Percentiles rank a stretch among this genome's conserved stretches.
Conservation (phyloP, 2,329 filamentous ascomycete species). For the Hypomyces perniciosus region DNA sequence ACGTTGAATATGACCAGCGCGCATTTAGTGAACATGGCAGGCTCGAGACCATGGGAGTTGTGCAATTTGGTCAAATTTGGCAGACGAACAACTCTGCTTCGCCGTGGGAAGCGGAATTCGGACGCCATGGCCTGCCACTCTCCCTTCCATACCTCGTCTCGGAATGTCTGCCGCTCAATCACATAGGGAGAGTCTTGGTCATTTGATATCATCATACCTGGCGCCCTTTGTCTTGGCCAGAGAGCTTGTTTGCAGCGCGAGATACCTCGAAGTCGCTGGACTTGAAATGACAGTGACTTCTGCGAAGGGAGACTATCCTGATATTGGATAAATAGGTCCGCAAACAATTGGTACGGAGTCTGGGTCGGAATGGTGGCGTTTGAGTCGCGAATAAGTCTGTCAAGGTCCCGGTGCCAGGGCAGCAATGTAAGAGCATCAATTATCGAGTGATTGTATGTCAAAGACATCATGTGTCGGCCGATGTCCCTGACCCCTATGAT, state of each 20-base stretch:
- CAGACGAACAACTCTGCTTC: slow-evolving; percentile 24
- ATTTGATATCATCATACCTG: slow-evolving; percentile 29
- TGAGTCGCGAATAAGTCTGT: slow-evolving; percentile 22
- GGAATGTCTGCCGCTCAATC: slow-evolving; percentile 16
- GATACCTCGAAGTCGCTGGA: slow-evolving; percentile 28
- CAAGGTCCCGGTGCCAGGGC: slow-evolving; percentile 28
- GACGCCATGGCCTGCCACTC: slow-evolving; percentile 21
- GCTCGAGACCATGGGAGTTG: slow-evolving; percentile 17
- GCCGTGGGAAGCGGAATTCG: slow-evolving; percentile 26
- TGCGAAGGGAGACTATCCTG: slow-evolving; percentile 23
- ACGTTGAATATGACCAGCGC: slow-evolving; percentile 30
- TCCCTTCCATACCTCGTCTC: slow-evolving; percentile 24
- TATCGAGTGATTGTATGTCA: slow-evolving; percentile 31
- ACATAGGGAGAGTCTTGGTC: slow-evolving; percentile 19
- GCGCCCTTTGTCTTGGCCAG: slow-evolving; percentile 28
- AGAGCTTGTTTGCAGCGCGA: slow-evolving; percentile 26
- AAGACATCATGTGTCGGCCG: slow-evolving; percentile 18
- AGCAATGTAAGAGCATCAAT: slow-evolving; percentile 30
- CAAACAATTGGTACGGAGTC: slow-evolving; percentile 27
- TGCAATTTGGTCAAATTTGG: slow-evolving; percentile 20
- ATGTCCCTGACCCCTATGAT: slow-evolving; percentile 19
- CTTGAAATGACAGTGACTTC: slow-evolving; percentile 25
- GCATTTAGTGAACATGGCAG: slow-evolving; percentile 26
- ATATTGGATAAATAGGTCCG: slow-evolving; percentile 27
- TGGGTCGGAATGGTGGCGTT: slow-evolving; percentile 15